These are phyloP conservation scores for Stevia rebaudiana DNA, from an alignment of 140 eudicot genomes.

Conservation along the genomic window DNA sequence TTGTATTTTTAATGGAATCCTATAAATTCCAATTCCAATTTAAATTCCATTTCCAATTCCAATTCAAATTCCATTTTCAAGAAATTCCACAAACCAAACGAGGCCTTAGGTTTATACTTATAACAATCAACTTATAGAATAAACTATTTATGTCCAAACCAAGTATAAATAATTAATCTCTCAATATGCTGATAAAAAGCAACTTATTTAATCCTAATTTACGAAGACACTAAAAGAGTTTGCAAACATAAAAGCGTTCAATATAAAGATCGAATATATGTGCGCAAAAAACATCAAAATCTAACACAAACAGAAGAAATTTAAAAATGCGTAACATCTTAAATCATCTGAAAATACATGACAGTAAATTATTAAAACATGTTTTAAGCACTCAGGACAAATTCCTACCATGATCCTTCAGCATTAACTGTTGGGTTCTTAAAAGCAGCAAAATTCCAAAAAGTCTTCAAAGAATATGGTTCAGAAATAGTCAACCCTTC, in stretches of 20 bases:
- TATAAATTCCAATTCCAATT: too few species aligned
- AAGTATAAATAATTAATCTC: too few species aligned
- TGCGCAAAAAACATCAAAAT: background rate
- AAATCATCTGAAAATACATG: constrained; percentile 1
- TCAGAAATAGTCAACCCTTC: constrained; percentile 42
- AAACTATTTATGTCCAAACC: too few species aligned
- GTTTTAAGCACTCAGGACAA: background rate
- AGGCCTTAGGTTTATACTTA: too few species aligned
- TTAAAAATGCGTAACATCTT: background rate
- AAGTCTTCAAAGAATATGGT: constrained; percentile 53
- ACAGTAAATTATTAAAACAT: background rate
- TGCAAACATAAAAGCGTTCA: background rate
- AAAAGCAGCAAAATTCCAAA: constrained; percentile 45
- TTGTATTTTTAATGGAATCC: too few species aligned
- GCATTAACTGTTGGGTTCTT: constrained; percentile 40
- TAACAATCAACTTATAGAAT: too few species aligned
- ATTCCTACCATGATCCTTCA: constrained; percentile 29
- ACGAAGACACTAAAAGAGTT: too few species aligned
- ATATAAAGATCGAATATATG: background rate
- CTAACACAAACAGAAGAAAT: background rate
- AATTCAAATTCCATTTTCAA: too few species aligned
- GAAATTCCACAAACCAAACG: too few species aligned
- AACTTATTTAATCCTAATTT: too few species aligned
- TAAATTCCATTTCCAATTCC: too few species aligned
- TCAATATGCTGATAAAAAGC: too few species aligned